These are phyloP conservation scores for Euphorbia peplus DNA, from an alignment of 345 rosid species.

Conservation along the genomic window DNA sequence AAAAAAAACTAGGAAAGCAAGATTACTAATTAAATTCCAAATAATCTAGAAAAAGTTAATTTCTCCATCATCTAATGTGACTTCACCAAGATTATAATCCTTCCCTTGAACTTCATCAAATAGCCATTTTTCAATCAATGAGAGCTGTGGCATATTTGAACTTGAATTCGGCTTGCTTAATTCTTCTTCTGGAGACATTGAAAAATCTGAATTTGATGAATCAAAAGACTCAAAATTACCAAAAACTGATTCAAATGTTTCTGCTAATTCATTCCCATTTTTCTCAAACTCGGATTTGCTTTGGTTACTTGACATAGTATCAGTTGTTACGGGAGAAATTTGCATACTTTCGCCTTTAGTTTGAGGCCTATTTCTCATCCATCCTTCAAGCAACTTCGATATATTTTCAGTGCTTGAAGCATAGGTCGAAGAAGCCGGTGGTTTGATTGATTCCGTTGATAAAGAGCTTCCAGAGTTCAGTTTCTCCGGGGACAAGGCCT, in stretches of 20 bases:
- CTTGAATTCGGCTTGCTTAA: slow-evolving; percentile 24
- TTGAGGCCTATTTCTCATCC: slow-evolving; percentile 43
- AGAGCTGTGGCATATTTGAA: slow-evolving; percentile 40
- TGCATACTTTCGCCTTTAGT: slow-evolving; percentile 15
- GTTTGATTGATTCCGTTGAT: slow-evolving; percentile 19
- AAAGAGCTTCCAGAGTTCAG: slow-evolving; percentile 15
- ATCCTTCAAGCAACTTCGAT: slow-evolving; percentile 63
- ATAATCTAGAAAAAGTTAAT: slow-evolving; percentile 8
- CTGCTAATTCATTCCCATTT: slow-evolving; percentile 27
- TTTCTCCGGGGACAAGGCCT: slow-evolving; percentile 70
- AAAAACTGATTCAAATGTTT: slow-evolving; percentile 41
- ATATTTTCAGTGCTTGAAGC: slow-evolving; percentile 73
- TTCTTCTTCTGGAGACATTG: slow-evolving; percentile 37
- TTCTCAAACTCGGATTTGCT: slow-evolving; percentile 18
- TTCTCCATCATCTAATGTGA: slow-evolving; percentile 36
- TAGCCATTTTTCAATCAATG: slow-evolving; percentile 70
- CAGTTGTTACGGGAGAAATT: slow-evolving; percentile 4
- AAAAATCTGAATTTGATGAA: slow-evolving; percentile 43
- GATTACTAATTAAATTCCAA: neutral
- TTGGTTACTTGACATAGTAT: slow-evolving; percentile 29
- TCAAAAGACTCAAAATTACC: slow-evolving; percentile 46
- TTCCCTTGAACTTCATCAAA: slow-evolving; percentile 54
- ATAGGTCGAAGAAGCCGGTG: slow-evolving; percentile 31
- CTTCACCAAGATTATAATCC: slow-evolving; percentile 46
- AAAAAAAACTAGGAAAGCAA: too few relatives aligned